Percentiles rank a stretch among this genome's conserved stretches.
These are phyloP conservation scores for Xylariales sp. DNA, from an alignment of 2,329 filamentous ascomycete genomes.

Conservation along the genomic window DNA sequence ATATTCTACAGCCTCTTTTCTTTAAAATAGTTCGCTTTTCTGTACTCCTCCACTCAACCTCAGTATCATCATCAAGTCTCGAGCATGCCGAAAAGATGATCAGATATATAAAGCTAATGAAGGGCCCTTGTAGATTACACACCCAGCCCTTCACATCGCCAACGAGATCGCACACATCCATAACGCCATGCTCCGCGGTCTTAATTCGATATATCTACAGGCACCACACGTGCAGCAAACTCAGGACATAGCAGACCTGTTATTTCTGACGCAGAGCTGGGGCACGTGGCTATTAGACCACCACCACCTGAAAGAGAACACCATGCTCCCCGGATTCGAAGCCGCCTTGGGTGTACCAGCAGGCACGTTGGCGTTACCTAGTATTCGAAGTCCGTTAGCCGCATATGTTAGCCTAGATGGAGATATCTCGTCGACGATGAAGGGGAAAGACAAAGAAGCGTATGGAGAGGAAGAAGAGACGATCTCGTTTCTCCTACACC, in stretches of 20 bases:
- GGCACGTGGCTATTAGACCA: conserved; percentile 49
- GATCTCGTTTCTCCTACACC: conserved; percentile 30
- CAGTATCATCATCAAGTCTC: background rate
- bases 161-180: conserved; percentile 52
- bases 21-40: background rate
- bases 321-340: conserved; percentile 49
- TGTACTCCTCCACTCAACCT: background rate
- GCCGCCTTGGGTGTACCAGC: conserved; percentile 40
- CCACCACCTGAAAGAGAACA: conserved; percentile 48
- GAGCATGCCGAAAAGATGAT: background rate
- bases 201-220: conserved; percentile 54
- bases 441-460: conserved; percentile 7
- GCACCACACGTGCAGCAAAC: conserved; percentile 47
- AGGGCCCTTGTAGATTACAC: conserved; percentile 38
- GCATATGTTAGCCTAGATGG: background rate
- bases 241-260: conserved; percentile 49
- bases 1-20: background rate
- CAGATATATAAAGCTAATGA: conserved; percentile 19
- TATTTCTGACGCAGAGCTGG: conserved; percentile 49
- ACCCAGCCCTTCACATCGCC: conserved; percentile 47
- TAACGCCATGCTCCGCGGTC: conserved; percentile 52
- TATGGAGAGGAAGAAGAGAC: conserved; percentile 17
- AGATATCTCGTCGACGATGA: background rate
- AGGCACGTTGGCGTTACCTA: conserved; percentile 34
- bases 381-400: background rate